Base-by-base conservation (phyloP, 169 alveolate species). In the Cryptosporidium parvum region DNA sequence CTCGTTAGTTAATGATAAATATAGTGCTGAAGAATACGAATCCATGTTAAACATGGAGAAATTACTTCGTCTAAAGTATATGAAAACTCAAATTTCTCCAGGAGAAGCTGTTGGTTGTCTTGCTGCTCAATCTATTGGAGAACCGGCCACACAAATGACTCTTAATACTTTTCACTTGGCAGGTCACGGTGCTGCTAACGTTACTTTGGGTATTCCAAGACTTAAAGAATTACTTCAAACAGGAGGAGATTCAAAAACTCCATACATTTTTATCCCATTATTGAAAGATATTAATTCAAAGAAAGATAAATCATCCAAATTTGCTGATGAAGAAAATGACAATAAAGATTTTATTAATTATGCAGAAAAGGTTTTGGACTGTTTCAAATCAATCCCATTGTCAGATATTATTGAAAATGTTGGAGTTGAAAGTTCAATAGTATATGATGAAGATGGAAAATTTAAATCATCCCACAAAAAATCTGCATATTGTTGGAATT, bases 101-200 rank as follows among this genome's bases (percentile, higher is more conserved):
- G 99, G 99, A 7, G 99, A 99, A 92, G 98, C 99, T 45, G 99
- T 99, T 10, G 99, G 99, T 1, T 96, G 98, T 62, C 75, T 98
- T 33, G 99, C 99, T 1, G 99, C 99, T 3, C 99, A 98, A 85
- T 95, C 98, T 39, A 97, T 98, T 51, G 99, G 99, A 35, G 99
- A 99, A 85, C 99, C 99, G 0, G 98, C 99, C 37, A 99, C 99
- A 29, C 99, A 99, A 93, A 98, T 99, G 99, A 99, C 99, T 9
- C 93, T 99, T 70, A 99, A 99, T 93, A 99, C 99, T 31, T 99
- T 99, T 97, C 99, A 99, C 95, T 95, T 99, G 91, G 99, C 99
- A 3, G 99, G 99, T 1, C 99, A 97, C 86, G 99, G 99, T 18
- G 99, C 99, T 14, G 99, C 98, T 35, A 99, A 99, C 94, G 99